Evolutionary conservation across 2,329 filamentous ascomycete genomes (phyloP).

Genomic region (Pseudocercospora pini-densiflorae): DNA sequence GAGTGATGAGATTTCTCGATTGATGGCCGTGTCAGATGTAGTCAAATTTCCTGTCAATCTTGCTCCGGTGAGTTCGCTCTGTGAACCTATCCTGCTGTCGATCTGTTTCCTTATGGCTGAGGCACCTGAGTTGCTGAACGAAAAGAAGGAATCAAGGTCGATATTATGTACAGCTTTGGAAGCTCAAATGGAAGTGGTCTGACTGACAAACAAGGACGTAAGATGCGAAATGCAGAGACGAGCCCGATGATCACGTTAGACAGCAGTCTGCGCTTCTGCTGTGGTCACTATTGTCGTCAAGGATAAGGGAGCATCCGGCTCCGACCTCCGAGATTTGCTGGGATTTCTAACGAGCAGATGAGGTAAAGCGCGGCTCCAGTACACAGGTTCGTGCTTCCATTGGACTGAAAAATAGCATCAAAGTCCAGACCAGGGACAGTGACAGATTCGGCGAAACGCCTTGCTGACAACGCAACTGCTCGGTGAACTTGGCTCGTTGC

Average conservation of each 20-base stretch:
- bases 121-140: not conserved
- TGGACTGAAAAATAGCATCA: not conserved
- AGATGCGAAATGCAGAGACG: not conserved
- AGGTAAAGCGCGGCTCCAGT: not conserved
- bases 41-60: not conserved
- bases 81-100: not conserved
- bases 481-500: not conserved
- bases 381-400: not conserved
- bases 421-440: not conserved
- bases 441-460: not conserved
- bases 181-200: not conserved
- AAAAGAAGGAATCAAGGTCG: too few relatives aligned
- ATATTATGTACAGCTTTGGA: not conserved
- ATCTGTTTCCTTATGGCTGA: not conserved
- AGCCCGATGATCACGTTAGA: not conserved
- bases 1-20: not conserved
- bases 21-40: not conserved
- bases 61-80: not conserved
- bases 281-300: not conserved
- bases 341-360: not conserved
- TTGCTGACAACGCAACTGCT: not conserved
- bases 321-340: not conserved
- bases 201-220: not conserved
- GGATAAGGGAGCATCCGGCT: not conserved
- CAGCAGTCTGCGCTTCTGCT: not conserved